Evolutionary conservation across 495 filamentous ascomycete species (phyloP), one percentile per base, ranked within the genome.

Genomic region (Bombardia bombarda): DNA sequence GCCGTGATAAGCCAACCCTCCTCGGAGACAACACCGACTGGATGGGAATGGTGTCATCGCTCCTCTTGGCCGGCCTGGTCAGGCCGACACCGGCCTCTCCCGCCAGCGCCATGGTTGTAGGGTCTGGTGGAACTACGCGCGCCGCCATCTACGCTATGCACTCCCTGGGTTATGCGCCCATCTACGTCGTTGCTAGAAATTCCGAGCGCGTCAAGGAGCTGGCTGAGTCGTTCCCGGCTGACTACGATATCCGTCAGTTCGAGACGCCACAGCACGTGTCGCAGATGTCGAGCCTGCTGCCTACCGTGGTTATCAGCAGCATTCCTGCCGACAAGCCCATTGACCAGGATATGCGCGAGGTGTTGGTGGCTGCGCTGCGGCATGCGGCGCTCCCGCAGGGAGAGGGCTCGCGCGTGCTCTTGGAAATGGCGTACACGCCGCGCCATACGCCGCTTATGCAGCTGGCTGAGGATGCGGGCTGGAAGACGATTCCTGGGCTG

Each of bases 401-500:
- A 1, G 59, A 69, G 24, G 57, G 58, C 8, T 57, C 61, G 32
- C 72, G 74, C 23, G 79, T 94, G 23, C 66, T 96, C 42, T 65
- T 95, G 1, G 92, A 99, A 68, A 96, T 99, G 92, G 90, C 92
- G 3, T 99, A 99, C 62, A 94, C 84, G 60, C 93, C 92, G 20
- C 60, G 76, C 0, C 73, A 83, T 21, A 99, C 92, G 12, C 72
- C 84, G 19, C 57, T 96, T 55, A 96, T 97, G 86, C 73, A 80
- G 60, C 62, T 95, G 53, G 90, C 93, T 4, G 67, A 77, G 47
- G 79, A 85, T 48, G 72, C 75, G 4, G 87, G 86, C n/a, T 99
- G 92, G 93, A 72, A 61, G 41, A 89, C 78, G 4, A 83, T 97
- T 47, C 79, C 86, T 5, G 92, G 92, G 2, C 61, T 96, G 42